These are phyloP conservation scores for Boeremia exigua DNA, from an alignment of 2,329 filamentous ascomycete species.

Conservation along the genomic window DNA sequence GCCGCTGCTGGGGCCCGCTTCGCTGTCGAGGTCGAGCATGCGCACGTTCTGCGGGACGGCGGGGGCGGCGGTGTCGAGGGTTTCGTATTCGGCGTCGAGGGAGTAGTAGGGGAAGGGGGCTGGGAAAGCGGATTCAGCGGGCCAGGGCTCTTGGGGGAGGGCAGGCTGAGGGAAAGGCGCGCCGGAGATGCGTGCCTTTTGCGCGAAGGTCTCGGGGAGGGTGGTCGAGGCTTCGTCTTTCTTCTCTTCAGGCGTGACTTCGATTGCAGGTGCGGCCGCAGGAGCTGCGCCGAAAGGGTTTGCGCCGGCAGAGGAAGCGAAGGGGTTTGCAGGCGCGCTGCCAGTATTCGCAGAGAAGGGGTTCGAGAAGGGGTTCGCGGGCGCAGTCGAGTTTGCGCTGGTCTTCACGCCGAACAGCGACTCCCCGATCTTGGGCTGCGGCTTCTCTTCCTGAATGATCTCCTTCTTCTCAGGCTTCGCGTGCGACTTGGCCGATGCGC, in stretches of 20 bases:
- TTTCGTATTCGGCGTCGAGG: conserved; percentile 90
- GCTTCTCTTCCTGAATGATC: conserved; percentile 37
- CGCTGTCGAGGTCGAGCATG: conserved; percentile 49
- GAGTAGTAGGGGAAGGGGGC: conserved; percentile 76
- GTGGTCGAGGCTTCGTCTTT: conserved; percentile 47
- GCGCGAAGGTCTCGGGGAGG: conserved; percentile 77
- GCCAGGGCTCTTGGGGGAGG: conserved; percentile 75
- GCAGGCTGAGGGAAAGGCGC: conserved; percentile 41
- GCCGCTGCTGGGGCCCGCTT: conserved; percentile 35
- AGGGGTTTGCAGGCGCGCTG: conserved; percentile 60
- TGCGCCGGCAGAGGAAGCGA: conserved; percentile 49
- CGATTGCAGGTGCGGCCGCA: conserved; percentile 22
- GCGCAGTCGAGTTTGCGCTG: conserved; percentile 18
- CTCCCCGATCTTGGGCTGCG: conserved; percentile 65
- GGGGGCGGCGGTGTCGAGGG: conserved; percentile 66
- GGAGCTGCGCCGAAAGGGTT: conserved; percentile 45
- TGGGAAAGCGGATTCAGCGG: conserved; percentile 68
- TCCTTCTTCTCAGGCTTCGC: conserved; percentile 29
- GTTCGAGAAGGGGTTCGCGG: conserved; percentile 53
- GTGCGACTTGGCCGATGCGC: conserved; percentile 31
- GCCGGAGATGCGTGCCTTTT: conserved; percentile 66
- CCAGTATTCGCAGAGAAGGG: conserved; percentile 63
- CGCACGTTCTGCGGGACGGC: conserved; percentile 57
- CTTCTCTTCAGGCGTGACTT: conserved; percentile 22
- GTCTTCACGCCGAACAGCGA: conserved; percentile 72